phyloP scores from a whole-genome alignment of 129 eudicot genomes.

The Artemisia argyi region DNA sequence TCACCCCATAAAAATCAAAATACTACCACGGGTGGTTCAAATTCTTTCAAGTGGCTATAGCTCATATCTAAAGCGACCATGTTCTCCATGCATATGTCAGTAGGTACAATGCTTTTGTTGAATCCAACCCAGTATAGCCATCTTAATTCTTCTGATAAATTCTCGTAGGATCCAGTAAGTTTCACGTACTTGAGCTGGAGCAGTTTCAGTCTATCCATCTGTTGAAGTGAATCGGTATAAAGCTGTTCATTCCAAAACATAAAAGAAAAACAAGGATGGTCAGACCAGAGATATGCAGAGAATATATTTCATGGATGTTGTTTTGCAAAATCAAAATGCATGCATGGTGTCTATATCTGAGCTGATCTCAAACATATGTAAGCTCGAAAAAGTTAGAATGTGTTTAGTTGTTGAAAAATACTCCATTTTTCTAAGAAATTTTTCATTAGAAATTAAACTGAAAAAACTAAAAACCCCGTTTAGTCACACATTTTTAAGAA shows the following conservation, averaged over 20 bases:
- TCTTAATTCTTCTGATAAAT: constrained; percentile 28
- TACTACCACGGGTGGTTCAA: constrained; percentile 25
- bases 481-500: too few relatives aligned
- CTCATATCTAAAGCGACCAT: constrained; percentile 34
- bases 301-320: not conserved
- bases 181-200: constrained; percentile 29
- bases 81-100: constrained; percentile 22
- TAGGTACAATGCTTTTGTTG: not conserved
- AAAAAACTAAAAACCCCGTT: too few relatives aligned
- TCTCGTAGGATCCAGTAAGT: constrained; percentile 12
- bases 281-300: not conserved
- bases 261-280: not conserved
- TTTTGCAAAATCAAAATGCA: not conserved
- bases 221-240: constrained; percentile 13
- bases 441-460: too few relatives aligned
- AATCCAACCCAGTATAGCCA: constrained; percentile 38
- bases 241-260: not conserved
- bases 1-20: not conserved
- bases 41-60: constrained; percentile 23
- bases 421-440: too few relatives aligned
- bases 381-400: not conserved
- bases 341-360: not conserved
- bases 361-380: not conserved
- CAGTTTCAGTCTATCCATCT: constrained; percentile 33
- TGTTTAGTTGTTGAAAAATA: too few relatives aligned